These are phyloP conservation scores for Sclerotinia minor DNA, from an alignment of 2,329 filamentous ascomycete genomes.

Conservation along the genomic window DNA sequence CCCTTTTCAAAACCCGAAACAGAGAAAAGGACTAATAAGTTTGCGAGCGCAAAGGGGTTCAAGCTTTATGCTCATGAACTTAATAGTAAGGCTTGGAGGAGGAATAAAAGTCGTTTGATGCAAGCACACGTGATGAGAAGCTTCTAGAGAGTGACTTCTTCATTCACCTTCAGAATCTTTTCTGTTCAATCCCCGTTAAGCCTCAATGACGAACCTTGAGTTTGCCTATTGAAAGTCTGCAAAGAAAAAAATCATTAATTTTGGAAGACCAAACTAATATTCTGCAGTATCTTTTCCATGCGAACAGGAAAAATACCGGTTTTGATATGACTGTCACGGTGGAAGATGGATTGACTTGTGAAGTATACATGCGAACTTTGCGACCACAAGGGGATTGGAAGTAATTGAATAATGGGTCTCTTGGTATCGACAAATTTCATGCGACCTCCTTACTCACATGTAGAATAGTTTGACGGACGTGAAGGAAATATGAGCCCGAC, in stretches of 20 bases:
- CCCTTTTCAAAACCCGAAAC: background rate
- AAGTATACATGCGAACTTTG: background rate
- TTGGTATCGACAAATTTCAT: fast-evolving
- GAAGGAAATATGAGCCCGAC: background rate
- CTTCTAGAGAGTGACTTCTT: background rate
- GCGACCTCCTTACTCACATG: background rate
- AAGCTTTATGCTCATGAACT: background rate
- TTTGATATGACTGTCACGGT: background rate
- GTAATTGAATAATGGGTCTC: too few species aligned
- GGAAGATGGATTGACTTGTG: background rate
- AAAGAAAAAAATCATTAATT: background rate
- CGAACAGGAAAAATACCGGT: background rate
- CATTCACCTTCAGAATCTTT: background rate
- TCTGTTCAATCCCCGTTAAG: background rate
- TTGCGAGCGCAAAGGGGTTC: background rate
- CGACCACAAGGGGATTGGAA: background rate
- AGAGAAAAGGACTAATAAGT: background rate
- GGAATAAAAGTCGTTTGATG: too few species aligned
- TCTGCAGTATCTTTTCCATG: background rate
- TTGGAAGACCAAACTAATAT: background rate
- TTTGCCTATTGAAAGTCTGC: background rate
- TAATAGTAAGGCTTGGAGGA: background rate
- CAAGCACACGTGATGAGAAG: background rate
- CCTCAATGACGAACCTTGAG: background rate
- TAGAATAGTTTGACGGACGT: fast-evolving